These are phyloP conservation scores for Heterobasidion occidentale DNA, from an alignment of 1,284 basidiomycete genomes.

Conservation along the genomic window DNA sequence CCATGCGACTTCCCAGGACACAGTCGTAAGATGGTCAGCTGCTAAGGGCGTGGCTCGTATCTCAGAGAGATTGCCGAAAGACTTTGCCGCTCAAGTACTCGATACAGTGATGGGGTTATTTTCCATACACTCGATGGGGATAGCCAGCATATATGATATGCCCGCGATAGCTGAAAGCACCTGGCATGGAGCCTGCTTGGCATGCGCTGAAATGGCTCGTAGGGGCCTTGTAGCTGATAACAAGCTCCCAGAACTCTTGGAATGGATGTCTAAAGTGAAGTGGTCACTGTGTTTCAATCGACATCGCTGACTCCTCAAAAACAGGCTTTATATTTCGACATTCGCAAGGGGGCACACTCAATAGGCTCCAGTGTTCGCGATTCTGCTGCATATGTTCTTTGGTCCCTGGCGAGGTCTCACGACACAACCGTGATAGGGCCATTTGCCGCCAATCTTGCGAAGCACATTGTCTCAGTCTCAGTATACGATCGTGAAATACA, in stretches of 20 bases:
- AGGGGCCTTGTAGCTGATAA: slow-evolving; percentile 61
- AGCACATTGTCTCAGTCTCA: slow-evolving; percentile 68
- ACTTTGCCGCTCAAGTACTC: slow-evolving; percentile 75
- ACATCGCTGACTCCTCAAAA: slow-evolving; percentile 6
- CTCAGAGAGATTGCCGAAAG: slow-evolving; percentile 69
- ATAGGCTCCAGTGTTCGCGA: slow-evolving; percentile 94
- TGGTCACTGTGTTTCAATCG: slow-evolving; percentile 8
- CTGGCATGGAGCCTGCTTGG: slow-evolving; percentile 94
- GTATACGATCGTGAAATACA: slow-evolving; percentile 92
- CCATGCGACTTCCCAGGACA: slow-evolving; percentile 54
- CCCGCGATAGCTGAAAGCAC: slow-evolving; percentile 74
- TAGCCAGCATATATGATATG: slow-evolving; percentile 61
- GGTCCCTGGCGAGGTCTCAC: slow-evolving; percentile 86
- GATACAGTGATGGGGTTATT: slow-evolving; percentile 70
- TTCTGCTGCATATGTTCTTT: slow-evolving; percentile 90
- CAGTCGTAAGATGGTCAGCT: slow-evolving; percentile 90
- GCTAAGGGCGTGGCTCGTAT: slow-evolving; percentile 92
- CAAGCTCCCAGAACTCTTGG: slow-evolving; percentile 55
- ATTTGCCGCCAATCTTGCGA: slow-evolving; percentile 61
- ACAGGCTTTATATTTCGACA: slow-evolving; percentile 88
- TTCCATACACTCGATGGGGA: slow-evolving; percentile 56
- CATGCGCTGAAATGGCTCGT: slow-evolving; percentile 88
- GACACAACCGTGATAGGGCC: slow-evolving; percentile 51
- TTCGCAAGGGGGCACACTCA: slow-evolving; percentile 86
- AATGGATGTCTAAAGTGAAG: slow-evolving; percentile 74